Percentiles rank a stretch among this genome's conserved stretches.
Conservation (phyloP, 2,329 filamentous ascomycete species). For the Atkinsonella hypoxylon region DNA sequence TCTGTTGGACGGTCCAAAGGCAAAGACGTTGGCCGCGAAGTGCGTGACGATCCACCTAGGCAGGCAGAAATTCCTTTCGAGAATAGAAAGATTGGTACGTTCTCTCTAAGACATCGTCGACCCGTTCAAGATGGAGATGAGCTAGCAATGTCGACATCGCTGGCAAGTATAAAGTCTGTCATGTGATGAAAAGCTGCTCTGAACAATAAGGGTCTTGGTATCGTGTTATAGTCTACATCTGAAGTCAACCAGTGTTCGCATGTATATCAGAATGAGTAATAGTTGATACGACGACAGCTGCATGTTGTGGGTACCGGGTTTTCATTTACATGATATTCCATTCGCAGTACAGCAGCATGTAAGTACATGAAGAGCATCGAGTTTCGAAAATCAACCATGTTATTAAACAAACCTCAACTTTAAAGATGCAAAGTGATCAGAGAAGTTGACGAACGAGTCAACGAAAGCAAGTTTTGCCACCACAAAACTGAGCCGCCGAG, state of each 20-base stretch:
- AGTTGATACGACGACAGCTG: too few relatives aligned
- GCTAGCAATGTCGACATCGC: conserved; percentile 34
- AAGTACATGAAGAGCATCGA: too few relatives aligned
- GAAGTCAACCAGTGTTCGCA: neutral
- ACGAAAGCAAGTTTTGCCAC: conserved; percentile 54
- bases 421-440: neutral
- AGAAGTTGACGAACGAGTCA: conserved; percentile 45
- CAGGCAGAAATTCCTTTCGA: conserved; percentile 35
- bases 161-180: conserved; percentile 25
- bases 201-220: neutral
- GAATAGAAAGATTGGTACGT: conserved; percentile 24
- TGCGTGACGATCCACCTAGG: conserved; percentile 34
- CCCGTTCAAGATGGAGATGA: conserved; percentile 25
- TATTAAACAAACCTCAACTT: too few relatives aligned
- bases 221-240: neutral
- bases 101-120: conserved; percentile 27
- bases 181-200: neutral
- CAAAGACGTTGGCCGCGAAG: conserved; percentile 38
- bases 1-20: conserved; percentile 42
- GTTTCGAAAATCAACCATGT: too few relatives aligned
- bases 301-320: too few relatives aligned
- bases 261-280: too few relatives aligned
- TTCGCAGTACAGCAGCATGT: too few relatives aligned
- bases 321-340: too few relatives aligned
- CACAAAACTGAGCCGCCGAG: conserved; percentile 61